Conservation (phyloP, 2,329 filamentous ascomycete species). For the Dryadomyces quercus-mongolicae region DNA sequence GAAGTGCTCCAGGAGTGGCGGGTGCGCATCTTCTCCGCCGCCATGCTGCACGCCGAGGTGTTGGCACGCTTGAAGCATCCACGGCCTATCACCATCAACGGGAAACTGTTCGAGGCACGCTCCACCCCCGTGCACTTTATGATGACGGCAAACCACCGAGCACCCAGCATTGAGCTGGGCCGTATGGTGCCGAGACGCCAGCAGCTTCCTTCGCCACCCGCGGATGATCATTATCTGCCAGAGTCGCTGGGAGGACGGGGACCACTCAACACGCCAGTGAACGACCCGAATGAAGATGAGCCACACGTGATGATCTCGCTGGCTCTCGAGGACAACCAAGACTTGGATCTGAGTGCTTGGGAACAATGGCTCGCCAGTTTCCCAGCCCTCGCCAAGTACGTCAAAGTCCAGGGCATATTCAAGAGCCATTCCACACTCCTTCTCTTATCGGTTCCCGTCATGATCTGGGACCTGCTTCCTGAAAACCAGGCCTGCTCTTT, state of each 20-base stretch:
- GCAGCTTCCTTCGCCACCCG: constrained; percentile 25
- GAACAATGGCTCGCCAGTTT: constrained; percentile 44
- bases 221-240: constrained; percentile 14
- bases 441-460: constrained; percentile 44
- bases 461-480: constrained; percentile 47
- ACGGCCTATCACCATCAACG: constrained; percentile 43
- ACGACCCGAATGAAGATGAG: constrained; percentile 39
- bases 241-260: constrained; percentile 11
- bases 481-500: constrained; percentile 46
- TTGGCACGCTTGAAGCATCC: constrained; percentile 49
- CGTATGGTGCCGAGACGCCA: constrained; percentile 22
- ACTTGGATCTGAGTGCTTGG: constrained; percentile 45
- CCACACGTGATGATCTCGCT: constrained; percentile 51
- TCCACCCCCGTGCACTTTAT: constrained; percentile 51
- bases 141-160: constrained; percentile 49
- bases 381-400: constrained; percentile 45
- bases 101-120: constrained; percentile 43
- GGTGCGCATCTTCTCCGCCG: constrained; percentile 40
- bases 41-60: constrained; percentile 49
- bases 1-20: constrained; percentile 48
- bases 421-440: constrained; percentile 49
- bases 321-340: constrained; percentile 44
- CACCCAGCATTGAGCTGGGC: constrained; percentile 44
- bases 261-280: constrained; percentile 9
- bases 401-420: constrained; percentile 49